A percentile compares a stretch with the other conserved stretches of the same genome.
Conservation (phyloP, 306 rosid species). For the Begonia masoniana region DNA sequence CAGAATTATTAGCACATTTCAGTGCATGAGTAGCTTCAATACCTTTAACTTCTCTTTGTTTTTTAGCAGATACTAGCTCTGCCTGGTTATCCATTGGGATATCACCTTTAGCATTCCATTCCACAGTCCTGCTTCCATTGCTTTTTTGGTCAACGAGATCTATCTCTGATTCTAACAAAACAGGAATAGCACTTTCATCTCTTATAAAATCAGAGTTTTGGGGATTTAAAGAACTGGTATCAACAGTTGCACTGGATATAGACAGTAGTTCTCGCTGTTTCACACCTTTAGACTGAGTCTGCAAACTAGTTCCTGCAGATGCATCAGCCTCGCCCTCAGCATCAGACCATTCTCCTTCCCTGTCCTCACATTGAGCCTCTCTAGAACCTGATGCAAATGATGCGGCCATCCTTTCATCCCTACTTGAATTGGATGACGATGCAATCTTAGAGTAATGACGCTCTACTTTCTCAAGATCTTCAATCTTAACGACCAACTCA, state of each 20-base stretch:
- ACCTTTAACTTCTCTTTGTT: conserved; percentile 79
- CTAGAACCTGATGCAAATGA: conserved; percentile 18
- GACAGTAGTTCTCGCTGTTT: conserved; percentile 28
- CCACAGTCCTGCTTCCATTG: conserved; percentile 36
- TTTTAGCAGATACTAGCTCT: conserved; percentile 38
- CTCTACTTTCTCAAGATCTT: conserved; percentile 29
- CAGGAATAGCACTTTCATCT: conserved; percentile 32
- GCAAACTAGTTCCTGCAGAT: conserved; percentile 30
- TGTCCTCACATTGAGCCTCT: conserved; percentile 39
- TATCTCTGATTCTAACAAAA: conserved; percentile 36
- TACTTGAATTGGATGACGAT: conserved; percentile 20
- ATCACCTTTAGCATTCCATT: conserved; percentile 45
- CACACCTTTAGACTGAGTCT: conserved; percentile 25
- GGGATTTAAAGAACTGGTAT: conserved; percentile 26
- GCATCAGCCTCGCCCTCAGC: conserved; percentile 63
- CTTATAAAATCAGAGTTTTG: conserved; percentile 27
- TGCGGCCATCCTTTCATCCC: conserved; percentile 25
- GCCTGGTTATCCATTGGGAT: conserved; percentile 44
- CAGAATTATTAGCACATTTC: conserved; percentile 65
- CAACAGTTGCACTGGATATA: conserved; percentile 26
- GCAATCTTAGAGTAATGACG: conserved; percentile 24
- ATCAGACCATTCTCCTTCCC: conserved; percentile 99
- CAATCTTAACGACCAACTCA: no score
- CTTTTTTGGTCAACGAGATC: conserved; percentile 34
- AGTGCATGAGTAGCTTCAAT: conserved; percentile 69